Percentiles rank a stretch among this genome's conserved stretches.
Conservation (phyloP, 2,329 filamentous ascomycete genomes). For the Achaetomium macrosporum region DNA sequence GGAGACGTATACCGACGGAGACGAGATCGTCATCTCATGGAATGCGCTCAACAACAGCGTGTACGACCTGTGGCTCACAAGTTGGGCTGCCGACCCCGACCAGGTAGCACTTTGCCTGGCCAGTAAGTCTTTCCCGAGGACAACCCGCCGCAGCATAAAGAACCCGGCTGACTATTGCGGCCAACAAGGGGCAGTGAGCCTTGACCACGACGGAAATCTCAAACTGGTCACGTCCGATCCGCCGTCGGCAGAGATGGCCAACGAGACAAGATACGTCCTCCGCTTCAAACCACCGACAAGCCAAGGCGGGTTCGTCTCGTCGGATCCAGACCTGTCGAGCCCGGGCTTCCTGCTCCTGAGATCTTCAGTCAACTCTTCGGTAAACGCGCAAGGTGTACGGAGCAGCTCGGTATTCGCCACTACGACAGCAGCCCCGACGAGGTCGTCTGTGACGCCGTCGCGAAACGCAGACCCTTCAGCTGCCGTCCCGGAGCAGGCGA, state of each 20-base stretch:
- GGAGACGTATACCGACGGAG: constrained; percentile 12
- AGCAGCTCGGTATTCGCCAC: neutral
- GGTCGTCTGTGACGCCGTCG: neutral
- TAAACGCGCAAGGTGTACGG: neutral
- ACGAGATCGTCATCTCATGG: constrained; percentile 17
- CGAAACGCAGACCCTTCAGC: neutral
- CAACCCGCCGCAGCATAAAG: neutral
- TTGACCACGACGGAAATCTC: constrained; percentile 16
- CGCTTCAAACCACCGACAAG: constrained; percentile 19
- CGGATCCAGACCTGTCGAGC: constrained; percentile 14
- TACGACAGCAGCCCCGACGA: neutral
- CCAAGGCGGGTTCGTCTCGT: constrained; percentile 6
- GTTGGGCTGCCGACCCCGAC: constrained; percentile 10
- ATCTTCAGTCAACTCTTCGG: neutral
- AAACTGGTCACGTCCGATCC: constrained; percentile 12
- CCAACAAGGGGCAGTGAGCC: constrained; percentile 13
- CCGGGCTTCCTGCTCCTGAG: constrained; percentile 14
- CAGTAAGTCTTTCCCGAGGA: constrained; percentile 9
- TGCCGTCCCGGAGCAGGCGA: neutral
- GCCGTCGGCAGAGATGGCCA: constrained; percentile 5
- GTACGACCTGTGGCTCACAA: constrained; percentile 21
- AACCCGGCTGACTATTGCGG: neutral
- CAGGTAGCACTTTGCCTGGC: constrained; percentile 13
- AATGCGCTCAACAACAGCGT: constrained; percentile 21
- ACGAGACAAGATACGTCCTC: constrained; percentile 11